Base-by-base conservation (phyloP, 108 stramenopile species). In the Cyclotella kingstonii region DNA sequence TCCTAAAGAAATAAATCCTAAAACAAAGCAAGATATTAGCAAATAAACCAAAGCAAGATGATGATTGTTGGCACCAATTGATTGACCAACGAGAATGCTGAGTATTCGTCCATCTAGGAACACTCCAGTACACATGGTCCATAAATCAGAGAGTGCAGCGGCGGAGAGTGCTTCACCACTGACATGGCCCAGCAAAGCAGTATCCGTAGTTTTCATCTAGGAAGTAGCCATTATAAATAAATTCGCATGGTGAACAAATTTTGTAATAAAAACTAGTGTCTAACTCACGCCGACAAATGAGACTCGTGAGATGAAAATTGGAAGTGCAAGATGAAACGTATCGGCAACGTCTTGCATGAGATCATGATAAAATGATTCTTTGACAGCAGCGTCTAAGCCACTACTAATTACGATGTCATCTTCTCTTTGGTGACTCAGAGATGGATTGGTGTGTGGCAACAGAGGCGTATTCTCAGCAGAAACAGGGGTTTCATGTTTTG, bases 151-250 rank as follows among this genome's bases (percentile, higher is more conserved):
- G 28, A 94, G 60, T 6, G 86, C 87, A 2, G 84, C 74, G 1
- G 93, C 93, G 2, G 60, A 70, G 22, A 91, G 62, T 9, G 80
- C 81, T 5, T 63, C 41, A 10, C 72, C 79, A 11, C 79, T 77
- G 4, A 89, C 86, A 48, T 89, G 92, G 0, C 89, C 92, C 44
- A 86, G 55, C 26, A 89, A 49, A 12, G 86, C 81, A 1, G 84
- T 81, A 53, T 91, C 89, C 9, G 84, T 91, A 3, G 84, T 85
- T 73, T 87, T 87, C 84, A 91, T 91, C 75, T 78, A 27, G 2
- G 27, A 42, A 0, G 23, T 5, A 42, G 17, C 4, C 25, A 42
- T 25, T 27, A 17, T 28, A 19, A 5, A 40, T 18, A 43, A n/a
- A 47, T 17, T 36, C 14, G n/a, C 12, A 33, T 30, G 2, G 28